Base-by-base conservation (phyloP, 331 rosid species). In the Stylosanthes scabra region DNA sequence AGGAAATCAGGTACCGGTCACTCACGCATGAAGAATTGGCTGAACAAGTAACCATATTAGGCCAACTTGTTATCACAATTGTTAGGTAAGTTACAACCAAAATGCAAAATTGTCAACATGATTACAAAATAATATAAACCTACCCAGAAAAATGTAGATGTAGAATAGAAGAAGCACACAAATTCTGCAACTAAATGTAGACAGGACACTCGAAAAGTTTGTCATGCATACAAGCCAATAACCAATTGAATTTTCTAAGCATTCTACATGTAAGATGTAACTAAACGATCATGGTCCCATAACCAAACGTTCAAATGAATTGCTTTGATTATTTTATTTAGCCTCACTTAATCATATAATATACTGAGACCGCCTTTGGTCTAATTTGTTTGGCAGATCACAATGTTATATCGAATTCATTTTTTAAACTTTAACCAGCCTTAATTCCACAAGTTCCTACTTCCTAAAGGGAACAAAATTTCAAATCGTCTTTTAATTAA, bases 1-100 rank as follows among this genome's bases (percentile, higher is more conserved):
- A 59, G 50, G 34, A 37, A 68, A 74, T 34, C 16, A 13, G 7
- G 40, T 46, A 74, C 59, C n/a, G 54, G 54, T 45, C 57, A 68
- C 31, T 41, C 12, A 11, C 29, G 73, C 59, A 63, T 60, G 63
- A 80, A 45, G 55, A 74, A 80, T 74, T 42, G 34, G 57, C 60
- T 37, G 59, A n/a, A 51, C 50, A 67, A 50, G 39, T 60, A 79
- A 67, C 67, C 14, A 12, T 31, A 20, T 20, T 12, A 25, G 57
- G 42, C 16, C 70, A 14, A 49, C 37, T 69, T 47, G 46, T 45
- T 13, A 59, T 11, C 75, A 46, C 16, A 62, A 69, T 6, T 7
- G 20, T 69, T 49, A 29, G 65, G 58, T 6, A 66, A 27, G 71
- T 27, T 45, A 42, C n/a, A 41, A 41, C 4, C 34, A 15, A 10